These are phyloP conservation scores for Pseudogymnoascus sp. DNA, from an alignment of 2,329 filamentous ascomycete species.

Conservation along the genomic window DNA sequence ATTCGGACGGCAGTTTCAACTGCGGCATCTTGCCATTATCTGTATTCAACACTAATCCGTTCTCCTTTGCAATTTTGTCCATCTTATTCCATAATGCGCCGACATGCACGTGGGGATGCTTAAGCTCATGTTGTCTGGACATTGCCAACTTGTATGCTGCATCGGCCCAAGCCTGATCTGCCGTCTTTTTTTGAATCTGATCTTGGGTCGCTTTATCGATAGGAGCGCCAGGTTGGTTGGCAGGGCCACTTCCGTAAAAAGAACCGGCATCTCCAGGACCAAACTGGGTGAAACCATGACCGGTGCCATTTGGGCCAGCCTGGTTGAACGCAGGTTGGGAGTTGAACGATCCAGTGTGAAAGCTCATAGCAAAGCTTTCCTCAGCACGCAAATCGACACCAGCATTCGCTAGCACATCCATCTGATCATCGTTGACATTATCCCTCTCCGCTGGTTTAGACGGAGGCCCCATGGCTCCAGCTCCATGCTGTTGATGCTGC, in stretches of 20 bases:
- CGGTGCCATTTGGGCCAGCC: slow-evolving; percentile 33
- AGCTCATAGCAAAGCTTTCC: slow-evolving; percentile 68
- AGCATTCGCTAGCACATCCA: slow-evolving; percentile 74
- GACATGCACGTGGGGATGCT: slow-evolving; percentile 41
- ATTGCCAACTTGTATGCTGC: slow-evolving; percentile 49
- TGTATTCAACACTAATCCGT: slow-evolving; percentile 47
- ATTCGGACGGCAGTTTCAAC: slow-evolving; percentile 25
- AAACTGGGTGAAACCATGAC: slow-evolving; percentile 46
- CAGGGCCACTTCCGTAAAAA: slow-evolving; percentile 58
- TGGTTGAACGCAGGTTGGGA: slow-evolving; percentile 34
- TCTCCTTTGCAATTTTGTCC: slow-evolving; percentile 49
- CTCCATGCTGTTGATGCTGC: slow-evolving; percentile 23
- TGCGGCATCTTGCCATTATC: slow-evolving; percentile 48
- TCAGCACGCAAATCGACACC: slow-evolving; percentile 84
- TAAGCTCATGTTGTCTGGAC: slow-evolving; percentile 49
- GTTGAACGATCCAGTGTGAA: slow-evolving; percentile 48
- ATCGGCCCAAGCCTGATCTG: slow-evolving; percentile 57
- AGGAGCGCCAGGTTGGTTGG: slow-evolving; percentile 52
- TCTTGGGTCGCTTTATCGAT: slow-evolving; percentile 45
- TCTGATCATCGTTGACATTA: slow-evolving; percentile 64
- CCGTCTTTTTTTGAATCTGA: slow-evolving; percentile 56
- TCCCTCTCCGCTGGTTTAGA: slow-evolving; percentile 55
- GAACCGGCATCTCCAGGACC: slow-evolving; percentile 46
- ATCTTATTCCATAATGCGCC: slow-evolving; percentile 34
- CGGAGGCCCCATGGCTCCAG: slow-evolving; percentile 47